Percentiles rank a stretch among this genome's conserved stretches.
Evolutionary conservation across 129 eudicot genomes (phyloP).

Genomic region (Flaveria bidentis): DNA sequence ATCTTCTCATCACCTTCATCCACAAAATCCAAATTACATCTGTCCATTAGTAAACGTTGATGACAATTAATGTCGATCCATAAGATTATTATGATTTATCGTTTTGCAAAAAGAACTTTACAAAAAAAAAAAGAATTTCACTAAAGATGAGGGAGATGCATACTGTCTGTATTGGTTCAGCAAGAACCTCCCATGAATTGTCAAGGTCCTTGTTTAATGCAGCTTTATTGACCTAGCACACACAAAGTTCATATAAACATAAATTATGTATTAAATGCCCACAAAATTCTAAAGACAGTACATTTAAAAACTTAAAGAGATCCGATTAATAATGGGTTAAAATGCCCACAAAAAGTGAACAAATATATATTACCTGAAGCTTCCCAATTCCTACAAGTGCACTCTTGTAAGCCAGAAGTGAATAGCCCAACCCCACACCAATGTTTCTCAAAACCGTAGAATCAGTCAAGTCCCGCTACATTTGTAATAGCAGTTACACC

Average conservation of each 20-base stretch:
- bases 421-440: constrained; percentile 87
- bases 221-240: constrained; percentile 79
- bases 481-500: constrained; percentile 21
- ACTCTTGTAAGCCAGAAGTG: constrained; percentile 80
- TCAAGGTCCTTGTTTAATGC: constrained; percentile 67
- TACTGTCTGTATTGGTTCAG: constrained; percentile 98
- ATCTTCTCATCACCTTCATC: constrained; percentile 88
- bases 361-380: constrained; percentile 71
- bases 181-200: constrained; percentile 97
- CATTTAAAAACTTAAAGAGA: neutral
- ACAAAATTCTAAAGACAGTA: neutral
- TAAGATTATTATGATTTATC: neutral
- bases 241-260: neutral
- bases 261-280: neutral
- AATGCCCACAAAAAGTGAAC: neutral
- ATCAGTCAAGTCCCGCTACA: constrained; percentile 96
- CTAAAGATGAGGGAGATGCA: constrained; percentile 28
- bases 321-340: too few relatives aligned
- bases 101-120: neutral
- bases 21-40: neutral
- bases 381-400: constrained; percentile 81
- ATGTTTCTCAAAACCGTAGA: constrained; percentile 92
- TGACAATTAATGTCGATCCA: neutral
- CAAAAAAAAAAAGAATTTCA: neutral
- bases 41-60: neutral